phyloP scores from a whole-genome alignment of 1,284 basidiomycete species.

The Tilletia indica region DNA sequence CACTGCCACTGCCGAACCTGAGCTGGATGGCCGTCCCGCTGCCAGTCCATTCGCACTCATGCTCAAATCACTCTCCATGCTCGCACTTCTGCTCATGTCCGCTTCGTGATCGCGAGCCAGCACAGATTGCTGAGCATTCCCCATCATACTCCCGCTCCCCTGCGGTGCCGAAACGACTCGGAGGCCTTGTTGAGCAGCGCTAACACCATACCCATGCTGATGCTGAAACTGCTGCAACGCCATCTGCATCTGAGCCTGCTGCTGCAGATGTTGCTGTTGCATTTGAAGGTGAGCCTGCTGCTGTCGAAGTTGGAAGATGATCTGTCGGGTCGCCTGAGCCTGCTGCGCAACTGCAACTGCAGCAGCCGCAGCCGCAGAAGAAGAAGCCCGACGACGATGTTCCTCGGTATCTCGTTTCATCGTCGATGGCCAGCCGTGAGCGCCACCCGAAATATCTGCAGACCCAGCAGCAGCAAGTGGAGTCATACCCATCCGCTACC shows the following conservation, averaged over 20 bases:
- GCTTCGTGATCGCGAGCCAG: too few relatives aligned
- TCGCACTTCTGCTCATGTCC: too few relatives aligned
- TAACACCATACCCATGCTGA: not conserved
- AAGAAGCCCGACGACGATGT: not conserved
- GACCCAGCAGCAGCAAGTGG: too few relatives aligned
- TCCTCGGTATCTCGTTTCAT: not conserved
- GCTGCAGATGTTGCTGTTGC: conserved; percentile 8
- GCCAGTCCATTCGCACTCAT: too few relatives aligned
- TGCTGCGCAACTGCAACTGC: not conserved
- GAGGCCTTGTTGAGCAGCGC: too few relatives aligned
- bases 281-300: not conserved
- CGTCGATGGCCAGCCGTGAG: not conserved
- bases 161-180: too few relatives aligned
- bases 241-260: conserved; percentile 16
- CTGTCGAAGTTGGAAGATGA: conserved; percentile 6
- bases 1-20: too few relatives aligned
- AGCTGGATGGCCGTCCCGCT: too few relatives aligned
- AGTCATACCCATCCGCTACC: too few relatives aligned
- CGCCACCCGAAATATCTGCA: not conserved
- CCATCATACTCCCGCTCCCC: too few relatives aligned
- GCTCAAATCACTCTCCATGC: too few relatives aligned
- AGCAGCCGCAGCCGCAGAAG: conserved; percentile 1
- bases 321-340: not conserved
- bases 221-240: not conserved
- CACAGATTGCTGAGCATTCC: too few relatives aligned